Percentiles rank a stretch among this genome's conserved stretches.
Evolutionary conservation across 2,329 filamentous ascomycete genomes (phyloP).

Genomic region (Alternaria sp.): DNA sequence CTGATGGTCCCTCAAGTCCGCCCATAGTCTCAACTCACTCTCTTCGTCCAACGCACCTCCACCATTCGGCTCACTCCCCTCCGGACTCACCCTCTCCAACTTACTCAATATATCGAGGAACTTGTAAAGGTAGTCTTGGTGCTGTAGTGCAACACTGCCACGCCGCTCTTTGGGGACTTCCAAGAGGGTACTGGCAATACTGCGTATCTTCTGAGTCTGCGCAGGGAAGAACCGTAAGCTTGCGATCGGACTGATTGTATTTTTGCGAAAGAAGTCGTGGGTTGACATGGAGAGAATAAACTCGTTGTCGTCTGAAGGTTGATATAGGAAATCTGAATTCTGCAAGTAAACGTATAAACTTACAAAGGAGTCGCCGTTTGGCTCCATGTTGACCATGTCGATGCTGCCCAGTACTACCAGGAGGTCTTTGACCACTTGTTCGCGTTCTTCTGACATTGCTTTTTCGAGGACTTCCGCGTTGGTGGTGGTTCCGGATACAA

Average conservation of each 20-base stretch:
- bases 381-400: constrained; percentile 84
- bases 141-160: constrained; percentile 62
- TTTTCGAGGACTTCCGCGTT: constrained; percentile 62
- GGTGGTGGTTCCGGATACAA: constrained; percentile 27
- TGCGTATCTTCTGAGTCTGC: constrained; percentile 82
- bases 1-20: constrained; percentile 80
- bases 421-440: constrained; percentile 81
- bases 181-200: constrained; percentile 81
- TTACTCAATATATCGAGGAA: constrained; percentile 79
- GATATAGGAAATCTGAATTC: constrained; percentile 21
- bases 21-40: constrained; percentile 78
- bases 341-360: constrained; percentile 43
- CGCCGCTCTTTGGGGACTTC: constrained; percentile 65
- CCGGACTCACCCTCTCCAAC: constrained; percentile 70
- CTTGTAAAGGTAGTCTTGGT: constrained; percentile 74
- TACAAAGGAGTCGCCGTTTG: constrained; percentile 71
- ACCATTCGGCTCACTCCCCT: constrained; percentile 41
- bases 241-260: constrained; percentile 21
- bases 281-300: constrained; percentile 12
- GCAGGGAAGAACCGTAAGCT: constrained; percentile 37
- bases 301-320: constrained; percentile 7
- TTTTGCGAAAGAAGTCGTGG: constrained; percentile 15
- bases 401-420: constrained; percentile 78
- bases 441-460: constrained; percentile 77
- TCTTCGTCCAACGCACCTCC: constrained; percentile 67